These are phyloP conservation scores for Boehmeria nivea DNA, from an alignment of 306 rosid genomes.

Conservation along the genomic window DNA sequence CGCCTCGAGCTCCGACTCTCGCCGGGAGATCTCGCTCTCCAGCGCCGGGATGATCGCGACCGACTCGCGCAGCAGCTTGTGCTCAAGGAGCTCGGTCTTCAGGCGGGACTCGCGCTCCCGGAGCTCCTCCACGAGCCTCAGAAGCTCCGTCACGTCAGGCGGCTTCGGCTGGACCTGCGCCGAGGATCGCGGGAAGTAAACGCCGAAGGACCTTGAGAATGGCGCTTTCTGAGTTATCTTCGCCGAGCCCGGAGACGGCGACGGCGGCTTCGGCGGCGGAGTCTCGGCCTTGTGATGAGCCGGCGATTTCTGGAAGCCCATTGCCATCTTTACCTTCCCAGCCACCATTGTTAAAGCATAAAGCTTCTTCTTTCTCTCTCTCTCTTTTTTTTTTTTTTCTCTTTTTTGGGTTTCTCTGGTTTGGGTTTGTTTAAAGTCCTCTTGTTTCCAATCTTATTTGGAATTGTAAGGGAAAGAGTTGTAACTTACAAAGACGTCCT, in stretches of 20 bases:
- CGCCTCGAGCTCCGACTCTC: constrained; percentile 48
- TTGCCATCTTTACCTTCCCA: constrained; percentile 75
- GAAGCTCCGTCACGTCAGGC: constrained; percentile 83
- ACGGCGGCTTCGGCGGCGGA: constrained; percentile 54
- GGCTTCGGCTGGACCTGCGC: constrained; percentile 96
- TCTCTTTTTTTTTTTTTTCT: neutral
- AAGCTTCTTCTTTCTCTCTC: neutral
- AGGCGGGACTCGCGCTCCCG: constrained; percentile 88
- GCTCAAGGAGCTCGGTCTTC: constrained; percentile 80
- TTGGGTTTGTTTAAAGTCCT: constrained; percentile 4
- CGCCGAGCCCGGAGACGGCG: constrained; percentile 43
- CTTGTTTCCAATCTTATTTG: constrained; percentile 29
- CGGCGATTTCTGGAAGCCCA: constrained; percentile 82
- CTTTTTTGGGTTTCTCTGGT: no score
- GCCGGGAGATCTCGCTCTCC: constrained; percentile 54
- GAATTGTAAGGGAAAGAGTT: no score
- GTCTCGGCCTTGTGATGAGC: constrained; percentile 27
- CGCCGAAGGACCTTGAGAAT: constrained; percentile 85
- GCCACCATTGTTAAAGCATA: constrained; percentile 54
- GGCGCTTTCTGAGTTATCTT: constrained; percentile 62
- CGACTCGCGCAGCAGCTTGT: constrained; percentile 75
- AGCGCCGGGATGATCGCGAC: constrained; percentile 72
- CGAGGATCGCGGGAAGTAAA: constrained; percentile 84
- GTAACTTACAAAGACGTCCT: constrained; percentile 39
- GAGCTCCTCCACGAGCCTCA: constrained; percentile 75